These are phyloP conservation scores for Polyplosphaeria fusca DNA, from an alignment of 495 filamentous ascomycete species.

Conservation along the genomic window DNA sequence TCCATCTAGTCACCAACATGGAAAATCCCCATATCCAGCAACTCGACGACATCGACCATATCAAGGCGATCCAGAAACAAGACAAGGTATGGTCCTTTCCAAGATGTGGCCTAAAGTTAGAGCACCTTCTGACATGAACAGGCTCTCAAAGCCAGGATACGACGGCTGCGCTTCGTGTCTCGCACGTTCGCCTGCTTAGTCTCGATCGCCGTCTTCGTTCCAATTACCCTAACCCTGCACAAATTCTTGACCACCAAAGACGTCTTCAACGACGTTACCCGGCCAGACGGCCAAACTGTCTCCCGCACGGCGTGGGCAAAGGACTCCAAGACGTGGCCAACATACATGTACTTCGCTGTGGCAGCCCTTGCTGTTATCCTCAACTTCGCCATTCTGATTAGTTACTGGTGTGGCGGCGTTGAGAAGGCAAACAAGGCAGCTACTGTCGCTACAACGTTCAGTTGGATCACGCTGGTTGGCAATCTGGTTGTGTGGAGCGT, in stretches of 20 bases:
- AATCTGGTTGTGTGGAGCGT: conserved; percentile 36
- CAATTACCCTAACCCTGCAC: conserved; percentile 34
- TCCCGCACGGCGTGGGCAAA: conserved; percentile 35
- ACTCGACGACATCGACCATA: conserved; percentile 4
- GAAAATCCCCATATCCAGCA: background rate
- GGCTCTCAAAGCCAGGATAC: conserved; percentile 34
- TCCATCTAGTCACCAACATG: conserved; percentile 2
- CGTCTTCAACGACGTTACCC: conserved; percentile 15
- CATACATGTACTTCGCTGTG: conserved; percentile 37
- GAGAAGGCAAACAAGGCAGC: conserved; percentile 30
- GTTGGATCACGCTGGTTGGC: conserved; percentile 25
- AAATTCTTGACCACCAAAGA: conserved; percentile 35
- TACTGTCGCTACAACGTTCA: conserved; percentile 24
- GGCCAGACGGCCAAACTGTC: conserved; percentile 8
- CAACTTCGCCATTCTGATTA: conserved; percentile 31
- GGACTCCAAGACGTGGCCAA: conserved; percentile 37
- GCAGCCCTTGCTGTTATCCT: conserved; percentile 25
- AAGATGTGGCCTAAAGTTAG: background rate
- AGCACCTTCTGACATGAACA: no score
- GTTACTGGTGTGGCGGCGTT: conserved; percentile 27
- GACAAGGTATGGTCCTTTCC: conserved; percentile 6
- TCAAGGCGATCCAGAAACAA: conserved; percentile 6
- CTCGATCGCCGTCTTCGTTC: conserved; percentile 30
- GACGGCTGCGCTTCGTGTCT: conserved; percentile 31
- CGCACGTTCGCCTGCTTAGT: conserved; percentile 29